Evolutionary conservation across 176 grass and related monocot genomes (phyloP).

Genomic region (Cymbopogon citratus): DNA sequence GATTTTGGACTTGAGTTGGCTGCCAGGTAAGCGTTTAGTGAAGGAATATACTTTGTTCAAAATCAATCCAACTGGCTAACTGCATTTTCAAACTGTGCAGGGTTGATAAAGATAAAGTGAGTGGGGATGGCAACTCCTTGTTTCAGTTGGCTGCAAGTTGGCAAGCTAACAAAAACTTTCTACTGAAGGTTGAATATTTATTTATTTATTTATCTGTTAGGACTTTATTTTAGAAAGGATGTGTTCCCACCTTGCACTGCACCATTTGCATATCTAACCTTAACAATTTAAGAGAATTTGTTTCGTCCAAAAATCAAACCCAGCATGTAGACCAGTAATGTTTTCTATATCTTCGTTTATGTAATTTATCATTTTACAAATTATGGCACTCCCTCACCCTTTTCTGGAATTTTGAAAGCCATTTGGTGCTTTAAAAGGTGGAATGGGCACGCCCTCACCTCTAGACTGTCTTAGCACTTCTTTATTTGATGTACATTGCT

Average conservation of each 20-base stretch:
- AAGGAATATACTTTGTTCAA: slow-evolving; percentile 9
- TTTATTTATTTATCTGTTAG: slow-evolving; percentile 3
- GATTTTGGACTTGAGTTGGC: slow-evolving; percentile 85
- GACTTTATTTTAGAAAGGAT: not conserved
- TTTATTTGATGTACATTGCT: not conserved
- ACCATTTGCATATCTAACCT: not conserved
- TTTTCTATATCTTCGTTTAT: not conserved
- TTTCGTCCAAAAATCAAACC: not conserved
- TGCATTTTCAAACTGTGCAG: slow-evolving; percentile 34
- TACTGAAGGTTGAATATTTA: slow-evolving; percentile 75
- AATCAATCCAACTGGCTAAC: not conserved
- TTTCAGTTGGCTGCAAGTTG: slow-evolving; percentile 93
- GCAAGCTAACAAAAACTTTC: slow-evolving; percentile 97
- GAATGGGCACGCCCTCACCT: not conserved
- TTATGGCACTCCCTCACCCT: not conserved
- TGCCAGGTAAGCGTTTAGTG: slow-evolving; percentile 47
- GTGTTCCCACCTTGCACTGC: not conserved
- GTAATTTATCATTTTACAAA: not conserved
- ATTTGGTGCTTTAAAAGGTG: not conserved
- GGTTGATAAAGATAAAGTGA: slow-evolving; percentile 53
- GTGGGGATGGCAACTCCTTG: slow-evolving; percentile 33
- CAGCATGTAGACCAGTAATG: not conserved
- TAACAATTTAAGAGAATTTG: not conserved
- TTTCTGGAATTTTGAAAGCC: not conserved
- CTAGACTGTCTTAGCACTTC: not conserved